phyloP scores from a whole-genome alignment of 2,329 filamentous ascomycete genomes.

The Mollisiaceae sp. region DNA sequence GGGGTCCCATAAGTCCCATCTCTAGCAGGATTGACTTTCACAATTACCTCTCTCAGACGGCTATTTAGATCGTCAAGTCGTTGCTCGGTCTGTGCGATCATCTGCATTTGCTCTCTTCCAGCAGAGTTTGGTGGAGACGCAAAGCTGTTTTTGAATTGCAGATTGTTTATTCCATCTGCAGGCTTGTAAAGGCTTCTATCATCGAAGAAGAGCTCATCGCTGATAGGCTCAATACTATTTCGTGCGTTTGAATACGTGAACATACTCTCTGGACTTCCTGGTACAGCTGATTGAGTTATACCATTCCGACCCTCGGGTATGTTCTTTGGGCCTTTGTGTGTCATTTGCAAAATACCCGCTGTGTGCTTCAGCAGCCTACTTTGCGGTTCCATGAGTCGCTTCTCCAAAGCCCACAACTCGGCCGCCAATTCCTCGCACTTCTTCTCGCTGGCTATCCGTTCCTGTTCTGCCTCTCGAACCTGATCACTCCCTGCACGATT shows the following conservation, averaged over 20 bases:
- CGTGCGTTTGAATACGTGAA: slow-evolving; percentile 69
- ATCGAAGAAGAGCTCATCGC: slow-evolving; percentile 71
- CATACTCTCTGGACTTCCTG: slow-evolving; percentile 78
- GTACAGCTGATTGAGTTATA: slow-evolving; percentile 52
- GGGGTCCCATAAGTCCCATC: slow-evolving; percentile 31
- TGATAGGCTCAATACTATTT: slow-evolving; percentile 60
- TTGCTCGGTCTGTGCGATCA: slow-evolving; percentile 65
- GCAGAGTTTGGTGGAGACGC: slow-evolving; percentile 23
- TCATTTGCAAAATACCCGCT: slow-evolving; percentile 88
- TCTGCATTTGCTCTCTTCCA: slow-evolving; percentile 47
- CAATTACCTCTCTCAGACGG: slow-evolving; percentile 69
- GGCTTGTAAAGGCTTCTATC: slow-evolving; percentile 75
- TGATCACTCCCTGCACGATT: slow-evolving; percentile 48
- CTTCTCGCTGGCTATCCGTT: slow-evolving; percentile 73
- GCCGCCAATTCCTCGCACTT: slow-evolving; percentile 86
- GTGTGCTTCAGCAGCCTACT: slow-evolving; percentile 84
- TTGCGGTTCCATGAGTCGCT: slow-evolving; percentile 75
- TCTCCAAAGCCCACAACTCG: slow-evolving; percentile 81
- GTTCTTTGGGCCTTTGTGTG: slow-evolving; percentile 73
- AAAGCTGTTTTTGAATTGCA: slow-evolving; percentile 27
- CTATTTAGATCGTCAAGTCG: slow-evolving; percentile 72
- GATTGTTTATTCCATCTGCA: slow-evolving; percentile 55
- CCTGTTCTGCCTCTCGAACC: slow-evolving; percentile 67
- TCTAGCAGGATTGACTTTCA: slow-evolving; percentile 61
- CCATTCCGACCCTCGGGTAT: slow-evolving; percentile 48